A percentile compares a stretch with the other conserved stretches of the same genome.
Evolutionary conservation across 2,329 filamentous ascomycete genomes (phyloP).

Genomic region (Nigrospora oryzae): DNA sequence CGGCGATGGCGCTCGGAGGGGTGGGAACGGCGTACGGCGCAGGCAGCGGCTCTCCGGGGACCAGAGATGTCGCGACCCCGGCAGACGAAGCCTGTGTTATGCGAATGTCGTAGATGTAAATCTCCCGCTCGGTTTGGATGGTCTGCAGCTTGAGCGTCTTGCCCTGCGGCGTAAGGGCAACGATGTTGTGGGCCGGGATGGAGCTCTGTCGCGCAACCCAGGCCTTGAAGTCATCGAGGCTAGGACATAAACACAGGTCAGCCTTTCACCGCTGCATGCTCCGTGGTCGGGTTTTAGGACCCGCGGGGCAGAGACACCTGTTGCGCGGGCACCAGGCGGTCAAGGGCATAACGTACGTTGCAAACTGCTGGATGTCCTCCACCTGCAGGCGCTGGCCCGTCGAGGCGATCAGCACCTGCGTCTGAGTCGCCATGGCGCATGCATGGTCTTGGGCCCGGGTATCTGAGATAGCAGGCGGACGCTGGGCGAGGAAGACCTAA

Average conservation of each 20-base stretch:
- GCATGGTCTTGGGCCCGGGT: slow-evolving; percentile 7
- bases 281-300: neutral
- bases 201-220: slow-evolving; percentile 70
- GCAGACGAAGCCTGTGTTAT: slow-evolving; percentile 50
- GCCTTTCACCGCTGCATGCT: slow-evolving; percentile 10
- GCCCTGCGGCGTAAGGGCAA: slow-evolving; percentile 77
- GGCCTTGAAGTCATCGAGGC: slow-evolving; percentile 74
- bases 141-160: slow-evolving; percentile 77
- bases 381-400: slow-evolving; percentile 79
- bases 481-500: too few relatives aligned
- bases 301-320: neutral
- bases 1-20: slow-evolving; percentile 75
- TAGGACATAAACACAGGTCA: slow-evolving; percentile 20
- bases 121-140: slow-evolving; percentile 76
- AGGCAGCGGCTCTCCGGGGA: slow-evolving; percentile 41
- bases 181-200: slow-evolving; percentile 71
- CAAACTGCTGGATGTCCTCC: slow-evolving; percentile 62
- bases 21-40: slow-evolving; percentile 49
- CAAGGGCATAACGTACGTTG: slow-evolving; percentile 47
- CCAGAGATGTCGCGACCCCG: slow-evolving; percentile 31
- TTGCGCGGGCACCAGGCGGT: slow-evolving; percentile 1
- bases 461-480: too few relatives aligned
- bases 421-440: slow-evolving; percentile 60
- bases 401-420: slow-evolving; percentile 86
- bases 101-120: slow-evolving; percentile 86